Percentiles rank a stretch among this genome's conserved stretches.
Conservation (phyloP, 1,139 yeast genomes). For the Hemisphaericaspora xylanilytica region DNA sequence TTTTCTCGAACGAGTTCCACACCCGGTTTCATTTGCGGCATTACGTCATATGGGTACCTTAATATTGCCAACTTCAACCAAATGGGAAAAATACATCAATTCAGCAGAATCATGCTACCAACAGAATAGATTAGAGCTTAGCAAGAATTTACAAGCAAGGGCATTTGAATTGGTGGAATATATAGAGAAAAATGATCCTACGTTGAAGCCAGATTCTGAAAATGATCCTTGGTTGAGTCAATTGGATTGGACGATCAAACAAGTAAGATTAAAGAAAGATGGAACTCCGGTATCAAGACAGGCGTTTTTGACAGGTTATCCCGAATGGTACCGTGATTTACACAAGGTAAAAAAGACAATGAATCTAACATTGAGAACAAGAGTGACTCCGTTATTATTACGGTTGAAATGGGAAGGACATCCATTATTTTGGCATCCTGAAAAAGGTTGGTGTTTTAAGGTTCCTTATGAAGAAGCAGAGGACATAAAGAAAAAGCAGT, state of each 20-base stretch:
- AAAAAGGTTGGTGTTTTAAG: slow-evolving; percentile 86
- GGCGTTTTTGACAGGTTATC: slow-evolving; percentile 80
- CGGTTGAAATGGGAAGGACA: slow-evolving; percentile 82
- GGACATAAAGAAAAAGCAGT: slow-evolving; percentile 51
- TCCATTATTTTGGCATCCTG: slow-evolving; percentile 77
- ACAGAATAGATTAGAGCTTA: slow-evolving; percentile 55
- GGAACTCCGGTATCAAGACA: slow-evolving; percentile 79
- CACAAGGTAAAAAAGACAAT: slow-evolving; percentile 51
- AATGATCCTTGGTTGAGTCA: slow-evolving; percentile 88
- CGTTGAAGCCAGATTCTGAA: slow-evolving; percentile 28
- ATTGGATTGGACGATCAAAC: slow-evolving; percentile 78
- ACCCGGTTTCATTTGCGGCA: slow-evolving; percentile 94
- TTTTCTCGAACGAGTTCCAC: slow-evolving; percentile 72
- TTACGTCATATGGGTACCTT: slow-evolving; percentile 72
- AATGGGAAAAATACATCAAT: slow-evolving; percentile 73
- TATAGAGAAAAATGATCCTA: slow-evolving; percentile 26
- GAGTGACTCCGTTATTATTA: slow-evolving; percentile 74
- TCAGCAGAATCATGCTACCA: slow-evolving; percentile 68
- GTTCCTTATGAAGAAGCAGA: slow-evolving; percentile 44
- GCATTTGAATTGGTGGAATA: slow-evolving; percentile 57
- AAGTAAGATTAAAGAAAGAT: slow-evolving; percentile 60
- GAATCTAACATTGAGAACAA: slow-evolving; percentile 65
- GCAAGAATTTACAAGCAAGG: slow-evolving; percentile 54
- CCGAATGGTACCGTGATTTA: slow-evolving; percentile 87
- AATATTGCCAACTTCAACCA: slow-evolving; percentile 71